phyloP scores from a whole-genome alignment of 2,329 filamentous ascomycete species.

The Reticulascus tulasneorum region DNA sequence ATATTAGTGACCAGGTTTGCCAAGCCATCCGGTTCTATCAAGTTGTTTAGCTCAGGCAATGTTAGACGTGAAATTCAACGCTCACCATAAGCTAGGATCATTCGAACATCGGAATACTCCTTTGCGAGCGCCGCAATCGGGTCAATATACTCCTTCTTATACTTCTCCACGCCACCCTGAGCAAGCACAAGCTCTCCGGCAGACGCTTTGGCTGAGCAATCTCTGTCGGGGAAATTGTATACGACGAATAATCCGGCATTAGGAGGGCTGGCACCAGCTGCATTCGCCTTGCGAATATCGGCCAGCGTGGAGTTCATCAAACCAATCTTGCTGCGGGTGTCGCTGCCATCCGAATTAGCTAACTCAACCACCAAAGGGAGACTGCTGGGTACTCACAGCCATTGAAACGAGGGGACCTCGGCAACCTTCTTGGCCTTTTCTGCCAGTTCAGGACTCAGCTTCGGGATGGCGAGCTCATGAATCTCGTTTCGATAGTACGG shows the following conservation, averaged over 20 bases:
- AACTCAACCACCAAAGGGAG: too few species aligned
- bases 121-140: constrained; percentile 14
- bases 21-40: constrained; percentile 32
- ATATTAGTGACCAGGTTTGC: constrained; percentile 32
- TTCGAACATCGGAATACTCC: constrained; percentile 9
- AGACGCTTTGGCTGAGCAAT: constrained; percentile 31
- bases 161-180: constrained; percentile 23
- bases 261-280: constrained; percentile 15
- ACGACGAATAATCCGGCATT: constrained; percentile 27
- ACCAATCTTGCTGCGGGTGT: constrained; percentile 27
- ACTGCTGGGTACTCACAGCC: constrained; percentile 19
- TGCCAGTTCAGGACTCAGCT: constrained; percentile 41
- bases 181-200: constrained; percentile 28
- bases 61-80: too few species aligned
- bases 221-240: constrained; percentile 34
- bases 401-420: constrained; percentile 25
- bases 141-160: constrained; percentile 29
- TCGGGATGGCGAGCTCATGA: constrained; percentile 46
- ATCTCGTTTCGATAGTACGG: constrained; percentile 32
- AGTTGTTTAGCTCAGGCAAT: too few species aligned
- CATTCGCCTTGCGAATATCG: constrained; percentile 18
- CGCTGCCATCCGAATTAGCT: too few species aligned
- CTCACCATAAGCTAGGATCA: constrained; percentile 15
- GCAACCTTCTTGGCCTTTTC: constrained; percentile 28
- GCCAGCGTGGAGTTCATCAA: constrained; percentile 24